phyloP scores from a whole-genome alignment of 805 yeast genomes.

The Ogataea saltuana region DNA sequence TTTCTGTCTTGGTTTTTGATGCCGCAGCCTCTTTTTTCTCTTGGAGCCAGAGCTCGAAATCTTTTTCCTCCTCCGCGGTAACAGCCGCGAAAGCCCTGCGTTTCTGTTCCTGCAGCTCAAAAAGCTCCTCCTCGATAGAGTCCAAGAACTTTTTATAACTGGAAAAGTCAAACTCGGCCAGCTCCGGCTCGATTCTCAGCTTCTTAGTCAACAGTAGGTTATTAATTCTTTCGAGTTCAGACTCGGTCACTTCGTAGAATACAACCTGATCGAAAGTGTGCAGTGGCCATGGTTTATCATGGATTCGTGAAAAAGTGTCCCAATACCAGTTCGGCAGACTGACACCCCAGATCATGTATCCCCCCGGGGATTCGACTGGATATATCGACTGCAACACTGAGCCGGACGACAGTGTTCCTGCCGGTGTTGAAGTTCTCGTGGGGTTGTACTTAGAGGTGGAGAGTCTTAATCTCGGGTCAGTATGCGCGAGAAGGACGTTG shows the following conservation, averaged over 20 bases:
- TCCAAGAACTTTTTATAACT: slow-evolving; percentile 34
- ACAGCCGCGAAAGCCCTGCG: slow-evolving; percentile 78
- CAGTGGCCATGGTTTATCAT: slow-evolving; percentile 81
- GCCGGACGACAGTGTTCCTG: slow-evolving; percentile 96
- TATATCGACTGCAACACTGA: slow-evolving; percentile 98
- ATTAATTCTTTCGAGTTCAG: slow-evolving; percentile 32
- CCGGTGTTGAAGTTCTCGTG: slow-evolving; percentile 91
- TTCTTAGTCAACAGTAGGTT: slow-evolving; percentile 34
- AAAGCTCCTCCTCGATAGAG: slow-evolving; percentile 30
- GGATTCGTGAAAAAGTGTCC: slow-evolving; percentile 53
- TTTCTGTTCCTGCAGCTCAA: slow-evolving; percentile 35
- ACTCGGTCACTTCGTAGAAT: slow-evolving; percentile 39
- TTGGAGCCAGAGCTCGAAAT: slow-evolving; percentile 47
- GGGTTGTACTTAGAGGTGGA: slow-evolving; percentile 95
- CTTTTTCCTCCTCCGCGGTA: slow-evolving; percentile 69
- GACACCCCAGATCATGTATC: slow-evolving; percentile 94
- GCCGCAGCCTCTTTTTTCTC: slow-evolving; percentile 46
- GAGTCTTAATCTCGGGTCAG: slow-evolving; percentile 92
- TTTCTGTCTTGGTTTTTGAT: slow-evolving; percentile 5
- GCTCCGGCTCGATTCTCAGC: slow-evolving; percentile 29
- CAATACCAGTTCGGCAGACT: slow-evolving; percentile 99
- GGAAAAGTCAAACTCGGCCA: slow-evolving; percentile 36
- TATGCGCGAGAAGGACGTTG: slow-evolving; percentile 97
- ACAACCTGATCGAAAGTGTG: slow-evolving; percentile 90
- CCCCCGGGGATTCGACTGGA: slow-evolving; percentile 98